Evolutionary conservation across 2,329 filamentous ascomycete genomes (phyloP).

Genomic region (Dothiorella sarmentorum): DNA sequence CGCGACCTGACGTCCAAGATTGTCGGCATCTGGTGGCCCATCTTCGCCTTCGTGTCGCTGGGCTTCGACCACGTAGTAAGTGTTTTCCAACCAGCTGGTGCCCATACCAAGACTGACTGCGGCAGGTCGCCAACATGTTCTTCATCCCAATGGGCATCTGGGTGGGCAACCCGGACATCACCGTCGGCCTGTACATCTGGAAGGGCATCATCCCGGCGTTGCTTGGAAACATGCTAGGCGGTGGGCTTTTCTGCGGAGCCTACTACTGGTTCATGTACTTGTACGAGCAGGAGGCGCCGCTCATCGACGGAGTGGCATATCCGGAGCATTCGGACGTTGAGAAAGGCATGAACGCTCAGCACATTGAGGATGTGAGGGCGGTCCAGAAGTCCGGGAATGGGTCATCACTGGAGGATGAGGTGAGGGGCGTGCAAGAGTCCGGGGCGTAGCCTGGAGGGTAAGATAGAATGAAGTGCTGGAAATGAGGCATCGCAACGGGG

Average conservation of each 20-base stretch:
- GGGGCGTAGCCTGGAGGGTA: not conserved
- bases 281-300: slow-evolving; percentile 4
- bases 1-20: slow-evolving; percentile 26
- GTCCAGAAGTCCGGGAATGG: not conserved
- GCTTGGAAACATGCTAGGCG: slow-evolving; percentile 27
- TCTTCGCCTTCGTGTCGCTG: slow-evolving; percentile 26
- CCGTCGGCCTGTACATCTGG: slow-evolving; percentile 29
- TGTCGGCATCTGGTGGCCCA: slow-evolving; percentile 29
- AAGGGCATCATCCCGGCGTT: slow-evolving; percentile 28
- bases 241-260: slow-evolving; percentile 12
- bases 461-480: not conserved
- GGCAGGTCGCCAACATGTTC: slow-evolving; percentile 29
- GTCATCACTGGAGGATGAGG: not conserved
- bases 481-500: not conserved
- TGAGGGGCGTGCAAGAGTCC: not conserved
- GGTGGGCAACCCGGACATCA: slow-evolving; percentile 22
- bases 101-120: not conserved
- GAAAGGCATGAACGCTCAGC: not conserved
- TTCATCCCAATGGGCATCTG: slow-evolving; percentile 29
- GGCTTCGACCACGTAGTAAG: slow-evolving; percentile 27
- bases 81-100: no score
- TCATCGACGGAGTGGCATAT: slow-evolving; percentile 15
- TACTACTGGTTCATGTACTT: slow-evolving; percentile 18
- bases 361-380: not conserved
- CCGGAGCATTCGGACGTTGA: not conserved